Evolutionary conservation across 257 asterid genomes (phyloP).

Genomic region (Nicotiana attenuata): DNA sequence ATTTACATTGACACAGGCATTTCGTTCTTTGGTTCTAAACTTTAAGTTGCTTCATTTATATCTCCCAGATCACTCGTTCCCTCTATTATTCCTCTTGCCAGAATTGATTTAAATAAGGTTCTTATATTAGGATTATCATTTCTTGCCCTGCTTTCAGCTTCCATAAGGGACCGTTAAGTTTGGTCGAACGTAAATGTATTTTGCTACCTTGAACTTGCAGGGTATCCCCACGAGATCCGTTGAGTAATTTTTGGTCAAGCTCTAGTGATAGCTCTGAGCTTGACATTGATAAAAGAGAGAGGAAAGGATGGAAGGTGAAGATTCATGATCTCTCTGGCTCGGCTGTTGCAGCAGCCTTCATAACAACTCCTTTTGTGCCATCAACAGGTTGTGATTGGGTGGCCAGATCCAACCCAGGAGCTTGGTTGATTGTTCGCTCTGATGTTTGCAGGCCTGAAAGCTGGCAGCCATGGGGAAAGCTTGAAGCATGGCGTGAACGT

Average conservation of each 20-base stretch:
- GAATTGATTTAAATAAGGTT: background rate
- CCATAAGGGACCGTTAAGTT: too few species aligned
- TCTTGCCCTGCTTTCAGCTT: too few species aligned
- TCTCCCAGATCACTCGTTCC: background rate
- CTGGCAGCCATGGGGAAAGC: conserved; percentile 99
- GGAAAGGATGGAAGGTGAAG: conserved; percentile 92
- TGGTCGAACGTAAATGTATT: background rate
- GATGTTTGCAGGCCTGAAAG: conserved; percentile 62
- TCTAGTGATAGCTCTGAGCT: conserved; percentile 45
- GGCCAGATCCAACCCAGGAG: conserved; percentile 94
- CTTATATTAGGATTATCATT: too few species aligned
- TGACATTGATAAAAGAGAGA: conserved; percentile 63
- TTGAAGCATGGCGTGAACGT: conserved; percentile 90
- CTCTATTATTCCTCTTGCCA: background rate
- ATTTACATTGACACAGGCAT: background rate
- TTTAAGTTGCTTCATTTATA: background rate
- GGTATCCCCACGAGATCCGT: conserved; percentile 62
- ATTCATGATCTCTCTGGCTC: conserved; percentile 91
- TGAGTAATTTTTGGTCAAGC: conserved; percentile 53
- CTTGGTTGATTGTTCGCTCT: conserved; percentile 82
- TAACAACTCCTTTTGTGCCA: conserved; percentile 86
- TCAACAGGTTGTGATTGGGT: conserved; percentile 91
- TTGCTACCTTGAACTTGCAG: conserved; percentile 29
- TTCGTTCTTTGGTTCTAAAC: background rate
- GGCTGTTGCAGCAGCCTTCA: conserved; percentile 91